Evolutionary conservation across 2,329 filamentous ascomycete genomes (phyloP).

Genomic region (Ophiosphaerella narmari): DNA sequence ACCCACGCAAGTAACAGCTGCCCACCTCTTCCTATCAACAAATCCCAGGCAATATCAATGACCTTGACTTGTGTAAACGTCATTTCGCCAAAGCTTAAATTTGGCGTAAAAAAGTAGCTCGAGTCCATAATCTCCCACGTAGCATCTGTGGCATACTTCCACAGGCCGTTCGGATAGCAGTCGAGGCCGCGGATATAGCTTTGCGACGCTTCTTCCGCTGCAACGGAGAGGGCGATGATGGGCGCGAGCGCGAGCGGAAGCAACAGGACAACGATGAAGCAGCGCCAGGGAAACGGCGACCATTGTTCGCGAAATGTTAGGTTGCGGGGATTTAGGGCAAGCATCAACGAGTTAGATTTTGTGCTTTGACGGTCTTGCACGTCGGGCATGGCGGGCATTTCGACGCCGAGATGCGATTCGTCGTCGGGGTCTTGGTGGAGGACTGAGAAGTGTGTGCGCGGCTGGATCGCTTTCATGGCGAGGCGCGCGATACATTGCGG

Average conservation of each 20-base stretch:
- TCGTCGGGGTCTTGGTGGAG: constrained; percentile 8
- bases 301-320: constrained; percentile 14
- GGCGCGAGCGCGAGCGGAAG: constrained; percentile 29
- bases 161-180: constrained; percentile 41
- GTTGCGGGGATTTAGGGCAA: constrained; percentile 1
- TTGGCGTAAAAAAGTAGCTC: constrained; percentile 40
- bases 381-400: constrained; percentile 9
- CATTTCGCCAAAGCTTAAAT: constrained; percentile 37
- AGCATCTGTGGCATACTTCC: constrained; percentile 31
- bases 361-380: background rate
- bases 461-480: constrained; percentile 1
- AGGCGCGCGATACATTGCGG: constrained; percentile 1
- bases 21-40: constrained; percentile 42
- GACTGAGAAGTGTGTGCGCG: constrained; percentile 4
- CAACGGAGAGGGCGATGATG: constrained; percentile 32
- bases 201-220: constrained; percentile 33
- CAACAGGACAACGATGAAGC: constrained; percentile 17
- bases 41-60: constrained; percentile 46
- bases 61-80: constrained; percentile 45
- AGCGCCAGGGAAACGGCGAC: constrained; percentile 27
- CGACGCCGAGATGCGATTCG: constrained; percentile 6
- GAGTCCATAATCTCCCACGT: constrained; percentile 44
- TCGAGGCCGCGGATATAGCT: constrained; percentile 30
- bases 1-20: constrained; percentile 40
- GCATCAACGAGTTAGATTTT: background rate